Base-by-base conservation (phyloP, 2,329 filamentous ascomycete genomes). In the Nigrospora oryzae region DNA sequence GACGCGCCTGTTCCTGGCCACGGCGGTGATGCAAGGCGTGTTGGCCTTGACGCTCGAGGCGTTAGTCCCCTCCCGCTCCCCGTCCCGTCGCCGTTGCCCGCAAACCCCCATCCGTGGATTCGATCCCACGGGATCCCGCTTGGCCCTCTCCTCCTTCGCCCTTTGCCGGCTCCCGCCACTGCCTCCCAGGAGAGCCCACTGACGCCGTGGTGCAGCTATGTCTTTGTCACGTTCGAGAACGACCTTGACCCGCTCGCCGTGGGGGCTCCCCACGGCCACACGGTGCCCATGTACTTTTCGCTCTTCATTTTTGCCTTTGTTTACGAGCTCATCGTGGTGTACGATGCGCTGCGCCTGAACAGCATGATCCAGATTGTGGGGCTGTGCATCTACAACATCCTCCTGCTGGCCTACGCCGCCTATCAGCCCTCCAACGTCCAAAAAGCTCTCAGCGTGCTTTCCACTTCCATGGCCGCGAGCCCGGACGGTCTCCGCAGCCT, bases 281-380 rank as follows among this genome's bases (percentile, higher is more conserved):
- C 38, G 30, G 38, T 40, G 30, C 38, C 38, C 30, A 40, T 40
- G 38, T 40, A 40, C 38, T 8, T 40, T 4, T 33, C 38, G 30
- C 38, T 40, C 8, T 40, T 40, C 38, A 40, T 40, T 8, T 40
- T 33, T 17, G 38, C 38, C 11, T 40, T 33, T 19, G 13, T 40
- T 3, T 40, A 33, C 11, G 38, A 40, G 38, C 3, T 40, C 15
- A 12, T 40, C 15, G n/a, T 40, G 11, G 38, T 40, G 1, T 40
- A 40, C 30, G 38, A 40, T 7, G 38, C 38, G 11, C 28, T 40
- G 15, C 38, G 38, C 11, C 15, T 40, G 11, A 40, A 14, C 38
- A 40, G 38, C 38, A 40, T 40, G 38, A 40, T 40, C 38, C 38
- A 40, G 38, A 15, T 40, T 15, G 38, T 40, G 7, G 38, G 38